phyloP scores from a whole-genome alignment of 192 early-diverging fungal genomes.

The Backusella morwellensis region DNA sequence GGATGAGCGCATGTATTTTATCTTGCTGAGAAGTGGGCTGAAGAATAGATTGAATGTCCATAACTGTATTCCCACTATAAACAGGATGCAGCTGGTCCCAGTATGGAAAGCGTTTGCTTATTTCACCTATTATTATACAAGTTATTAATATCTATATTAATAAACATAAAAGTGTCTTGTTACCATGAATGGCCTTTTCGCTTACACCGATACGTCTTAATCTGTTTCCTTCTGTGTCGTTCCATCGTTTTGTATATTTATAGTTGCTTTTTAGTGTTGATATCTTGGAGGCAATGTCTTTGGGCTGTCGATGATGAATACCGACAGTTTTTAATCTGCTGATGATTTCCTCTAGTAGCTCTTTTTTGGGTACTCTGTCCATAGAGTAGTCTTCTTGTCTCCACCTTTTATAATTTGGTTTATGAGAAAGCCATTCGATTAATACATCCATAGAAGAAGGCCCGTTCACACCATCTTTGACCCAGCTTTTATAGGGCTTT shows the following conservation, averaged over 20 bases:
- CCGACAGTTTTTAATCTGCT: background rate
- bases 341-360: slow-evolving; percentile 11
- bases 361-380: slow-evolving; percentile 9
- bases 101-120: slow-evolving; percentile 12
- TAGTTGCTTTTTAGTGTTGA: slow-evolving; percentile 14
- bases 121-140: background rate
- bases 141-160: background rate
- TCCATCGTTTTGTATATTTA: background rate
- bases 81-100: background rate
- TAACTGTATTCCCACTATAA: background rate
- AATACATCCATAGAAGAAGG: slow-evolving; percentile 15
- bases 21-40: slow-evolving; percentile 8
- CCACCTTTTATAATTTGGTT: slow-evolving; percentile 11
- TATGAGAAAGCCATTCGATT: background rate
- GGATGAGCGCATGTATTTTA: background rate
- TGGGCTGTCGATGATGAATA: slow-evolving; percentile 15
- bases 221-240: background rate
- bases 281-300: slow-evolving; percentile 16
- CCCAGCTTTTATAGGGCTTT: slow-evolving; percentile 18
- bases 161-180: background rate
- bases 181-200: background rate
- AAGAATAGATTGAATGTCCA: background rate
- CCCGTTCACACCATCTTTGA: slow-evolving; percentile 13
- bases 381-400: slow-evolving; percentile 2
- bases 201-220: background rate